Evolutionary conservation across 257 asterid species (phyloP).

Genomic region (Fraxinus anomala): DNA sequence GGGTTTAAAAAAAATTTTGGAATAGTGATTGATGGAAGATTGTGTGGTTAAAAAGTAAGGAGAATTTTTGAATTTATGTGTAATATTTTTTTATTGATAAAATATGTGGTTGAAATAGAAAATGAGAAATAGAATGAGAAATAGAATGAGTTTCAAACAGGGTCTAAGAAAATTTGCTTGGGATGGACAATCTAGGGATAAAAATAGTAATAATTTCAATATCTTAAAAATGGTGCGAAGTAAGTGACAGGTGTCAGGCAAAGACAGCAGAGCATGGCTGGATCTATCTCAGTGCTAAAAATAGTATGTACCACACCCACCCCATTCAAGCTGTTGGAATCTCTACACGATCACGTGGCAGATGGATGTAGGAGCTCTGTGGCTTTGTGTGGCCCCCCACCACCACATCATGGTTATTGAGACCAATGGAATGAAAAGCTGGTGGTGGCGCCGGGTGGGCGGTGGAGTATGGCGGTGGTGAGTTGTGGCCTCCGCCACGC

Average conservation of each 20-base stretch:
- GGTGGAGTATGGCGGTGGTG: not conserved
- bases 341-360: slow-evolving; percentile 36
- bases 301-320: slow-evolving; percentile 22
- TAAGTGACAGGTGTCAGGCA: not conserved
- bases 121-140: no score
- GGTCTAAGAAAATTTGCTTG: no score
- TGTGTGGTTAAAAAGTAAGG: no score
- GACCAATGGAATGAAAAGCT: not conserved
- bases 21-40: no score
- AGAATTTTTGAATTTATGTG: no score
- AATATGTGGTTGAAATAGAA: no score
- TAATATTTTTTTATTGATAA: no score
- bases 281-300: slow-evolving; percentile 27
- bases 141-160: no score
- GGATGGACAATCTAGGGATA: no score
- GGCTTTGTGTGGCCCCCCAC: not conserved
- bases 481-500: not conserved
- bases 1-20: no score
- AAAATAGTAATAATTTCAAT: not conserved
- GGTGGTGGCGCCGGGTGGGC: not conserved
- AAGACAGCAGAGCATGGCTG: slow-evolving; percentile 23
- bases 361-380: slow-evolving; percentile 2
- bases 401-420: not conserved
- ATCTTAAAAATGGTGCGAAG: not conserved
- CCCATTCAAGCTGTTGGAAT: slow-evolving; percentile 11